Base-by-base conservation (phyloP, 768 basidiomycete species). In the Psilocybe tampanensis region DNA sequence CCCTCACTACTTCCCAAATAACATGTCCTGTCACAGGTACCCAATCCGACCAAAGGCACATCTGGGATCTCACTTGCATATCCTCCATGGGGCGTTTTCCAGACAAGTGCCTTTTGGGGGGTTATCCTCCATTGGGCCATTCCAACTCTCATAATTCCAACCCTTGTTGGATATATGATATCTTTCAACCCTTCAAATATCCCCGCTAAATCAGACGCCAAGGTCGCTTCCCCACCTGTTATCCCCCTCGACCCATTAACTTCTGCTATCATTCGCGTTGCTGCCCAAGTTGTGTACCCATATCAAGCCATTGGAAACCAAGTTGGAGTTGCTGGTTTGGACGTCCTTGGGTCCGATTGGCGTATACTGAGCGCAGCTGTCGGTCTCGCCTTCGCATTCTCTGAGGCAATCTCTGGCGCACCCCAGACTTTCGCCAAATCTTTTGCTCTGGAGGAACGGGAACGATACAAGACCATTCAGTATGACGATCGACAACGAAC, bases 331-430 rank as follows among this genome's bases (percentile, higher is more conserved):
- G 64, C 72, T 18, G 78, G 80, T 9, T 65, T 83, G 39, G 85
- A 88, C 60, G 77, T 86, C 3, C 67, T 90, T 7, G 86, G 85
- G 5, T 68, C 72, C 34, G 73, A 77, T 24, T 81, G 82, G 77
- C 80, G 88, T 44, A 74, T 87, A 1, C 71, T 87, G 54, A 76
- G 70, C 44, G 84, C 88, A 0, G 70, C 77, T 4, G 70, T 88
- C 26, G 76, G 79, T 8, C 76, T 86, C 11, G 85, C 85, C 0
- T 88, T 89, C 64, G 83, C 88, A 2, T 86, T 88, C 61, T 83
- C 86, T 1, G 88, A 90, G 67, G 85, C 84, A 0, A 80, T 90
- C 51, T 74, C 75, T 18, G 66, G 62, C 8, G 79, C 83, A 0
- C 84, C 85, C 2, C 67, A 69, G 26, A 60, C 60, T 0, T 71